phyloP scores from a whole-genome alignment of 2,329 filamentous ascomycete genomes.

The Aspergillus arachidicola region DNA sequence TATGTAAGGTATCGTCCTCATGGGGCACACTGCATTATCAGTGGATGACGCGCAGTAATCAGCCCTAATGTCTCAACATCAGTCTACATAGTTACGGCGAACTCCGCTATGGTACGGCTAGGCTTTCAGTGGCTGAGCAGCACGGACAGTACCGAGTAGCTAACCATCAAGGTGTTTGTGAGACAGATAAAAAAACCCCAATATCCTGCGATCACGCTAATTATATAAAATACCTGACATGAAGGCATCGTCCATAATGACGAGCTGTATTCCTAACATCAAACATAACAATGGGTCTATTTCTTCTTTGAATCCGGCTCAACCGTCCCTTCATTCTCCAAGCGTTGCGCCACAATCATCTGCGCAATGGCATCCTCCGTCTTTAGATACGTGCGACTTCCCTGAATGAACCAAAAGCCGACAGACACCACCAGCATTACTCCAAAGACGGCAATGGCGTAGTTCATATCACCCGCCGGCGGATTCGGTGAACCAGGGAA shows the following conservation, averaged over 20 bases:
- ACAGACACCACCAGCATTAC: slow-evolving; percentile 56
- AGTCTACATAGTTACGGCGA: too few species aligned
- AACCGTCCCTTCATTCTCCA: slow-evolving; percentile 18
- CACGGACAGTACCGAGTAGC: too few species aligned
- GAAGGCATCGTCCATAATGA: not conserved
- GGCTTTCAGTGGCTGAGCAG: too few species aligned
- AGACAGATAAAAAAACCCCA: not conserved
- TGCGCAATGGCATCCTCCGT: slow-evolving; percentile 31
- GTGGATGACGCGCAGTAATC: too few species aligned
- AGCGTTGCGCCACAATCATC: slow-evolving; percentile 27
- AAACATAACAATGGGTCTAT: not conserved
- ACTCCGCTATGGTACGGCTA: too few species aligned
- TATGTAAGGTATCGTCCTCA: too few species aligned
- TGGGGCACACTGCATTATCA: too few species aligned
- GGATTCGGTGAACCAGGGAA: slow-evolving; percentile 54
- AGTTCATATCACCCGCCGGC: slow-evolving; percentile 56
- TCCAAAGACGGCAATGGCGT: slow-evolving; percentile 60
- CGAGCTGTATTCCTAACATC: not conserved
- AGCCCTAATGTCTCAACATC: too few species aligned
- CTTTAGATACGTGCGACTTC: slow-evolving; percentile 42
- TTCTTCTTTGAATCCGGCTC: slow-evolving; percentile 1
- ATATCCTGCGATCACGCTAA: not conserved
- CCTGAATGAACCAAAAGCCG: slow-evolving; percentile 55
- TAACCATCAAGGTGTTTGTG: not conserved
- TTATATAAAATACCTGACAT: not conserved